Base-by-base conservation (phyloP, 75 land plant species). In the Ceratopteris richardii region DNA sequence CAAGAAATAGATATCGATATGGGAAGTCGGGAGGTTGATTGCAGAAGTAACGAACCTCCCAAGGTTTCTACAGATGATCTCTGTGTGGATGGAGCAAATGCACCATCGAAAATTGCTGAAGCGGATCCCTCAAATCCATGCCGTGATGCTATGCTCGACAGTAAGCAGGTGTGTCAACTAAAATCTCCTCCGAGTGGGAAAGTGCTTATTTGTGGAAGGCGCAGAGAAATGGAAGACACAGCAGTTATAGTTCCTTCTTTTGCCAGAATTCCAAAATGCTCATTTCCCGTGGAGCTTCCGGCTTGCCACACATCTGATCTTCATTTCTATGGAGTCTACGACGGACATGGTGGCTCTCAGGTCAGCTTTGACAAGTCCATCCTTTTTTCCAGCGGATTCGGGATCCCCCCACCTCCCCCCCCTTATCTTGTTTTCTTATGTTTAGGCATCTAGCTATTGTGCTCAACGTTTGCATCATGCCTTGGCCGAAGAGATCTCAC, bases 301-400 rank as follows among this genome's bases (percentile, higher is more conserved):
- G 27, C 9, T 12, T 2, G 52, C 68, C 33, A 1, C 41, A 18
- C 62, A 22, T 2, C 18, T 17, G 29, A 44, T 63, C 69, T 40
- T 42, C 88, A 91, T 33, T 92, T 73, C 39, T 91, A 66, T 58
- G 97, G 86, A 1, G 95, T 92, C 28, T 92, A 72, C 59, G 97
- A 92, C 33, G 97, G 97, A 43, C 97, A 92, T 62, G 97, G 97
- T 9, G 92, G 97, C 60, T 77, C 89, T 47, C 94, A 92, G 75
- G 97, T 92, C 57, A 44, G 74, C 50, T 6, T 14, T 33, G 37
- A 9, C 3, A 4, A 4, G 3, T 4, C 9, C 9, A 33, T 33
- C 37, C 9, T 33, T 33, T 33, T 33, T 33, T 9, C 3, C 37
- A 33, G n/a, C n/a, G n/a, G n/a, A n/a, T n/a, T n/a, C n/a, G n/a